These are phyloP conservation scores for Magnusiomyces tetraspermus DNA, from an alignment of 1,139 yeast species.

Conservation along the genomic window DNA sequence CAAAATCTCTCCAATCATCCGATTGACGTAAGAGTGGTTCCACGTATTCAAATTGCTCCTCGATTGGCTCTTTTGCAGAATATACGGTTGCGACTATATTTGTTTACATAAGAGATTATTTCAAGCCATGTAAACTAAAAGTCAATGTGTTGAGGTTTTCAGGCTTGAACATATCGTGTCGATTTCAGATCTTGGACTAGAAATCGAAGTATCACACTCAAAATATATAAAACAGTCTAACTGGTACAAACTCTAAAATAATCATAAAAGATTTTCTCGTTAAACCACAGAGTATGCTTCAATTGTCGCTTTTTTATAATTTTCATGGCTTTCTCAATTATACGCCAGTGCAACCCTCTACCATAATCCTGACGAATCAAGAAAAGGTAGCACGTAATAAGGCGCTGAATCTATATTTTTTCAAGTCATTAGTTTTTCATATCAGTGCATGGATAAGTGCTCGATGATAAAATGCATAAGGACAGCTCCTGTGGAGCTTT, in stretches of 20 bases:
- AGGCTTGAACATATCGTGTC: background rate
- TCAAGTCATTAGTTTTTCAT: background rate
- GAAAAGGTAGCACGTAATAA: background rate
- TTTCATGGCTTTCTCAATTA: conserved; percentile 4
- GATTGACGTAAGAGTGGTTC: background rate
- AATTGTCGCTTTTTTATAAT: background rate
- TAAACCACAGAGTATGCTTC: background rate
- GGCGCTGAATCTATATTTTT: background rate
- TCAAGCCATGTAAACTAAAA: background rate
- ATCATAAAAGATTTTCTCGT: background rate
- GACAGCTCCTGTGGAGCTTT: background rate
- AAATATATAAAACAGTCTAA: background rate
- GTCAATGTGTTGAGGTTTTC: background rate
- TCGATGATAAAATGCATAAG: background rate
- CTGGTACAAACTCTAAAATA: conserved; percentile 4
- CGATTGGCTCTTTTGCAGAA: background rate
- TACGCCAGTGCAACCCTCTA: background rate
- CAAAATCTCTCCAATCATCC: conserved; percentile 3
- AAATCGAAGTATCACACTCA: background rate
- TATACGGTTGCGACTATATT: background rate
- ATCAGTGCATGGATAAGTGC: conserved; percentile 2
- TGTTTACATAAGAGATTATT: background rate
- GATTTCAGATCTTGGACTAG: background rate
- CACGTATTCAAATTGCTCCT: conserved; percentile 1
- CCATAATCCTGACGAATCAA: conserved; percentile 4